These are phyloP conservation scores for Pleurotus sapidus DNA, from an alignment of 768 basidiomycete species.

Conservation along the genomic window DNA sequence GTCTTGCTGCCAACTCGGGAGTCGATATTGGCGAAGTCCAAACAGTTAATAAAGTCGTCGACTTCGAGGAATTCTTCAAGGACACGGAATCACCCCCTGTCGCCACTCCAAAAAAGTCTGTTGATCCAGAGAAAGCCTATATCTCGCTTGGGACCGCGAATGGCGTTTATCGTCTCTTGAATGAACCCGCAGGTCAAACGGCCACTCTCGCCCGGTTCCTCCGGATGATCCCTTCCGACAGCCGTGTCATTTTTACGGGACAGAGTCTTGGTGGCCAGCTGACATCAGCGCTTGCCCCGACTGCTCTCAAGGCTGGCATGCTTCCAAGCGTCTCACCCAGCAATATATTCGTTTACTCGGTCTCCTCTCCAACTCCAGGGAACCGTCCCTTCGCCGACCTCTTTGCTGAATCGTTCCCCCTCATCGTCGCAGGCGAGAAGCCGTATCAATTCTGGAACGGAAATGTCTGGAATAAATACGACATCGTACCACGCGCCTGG, in stretches of 20 bases:
- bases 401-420: neutral
- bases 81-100: neutral
- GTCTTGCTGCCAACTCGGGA: neutral
- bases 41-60: neutral
- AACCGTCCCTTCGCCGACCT: neutral
- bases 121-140: neutral
- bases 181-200: neutral
- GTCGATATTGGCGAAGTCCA: neutral
- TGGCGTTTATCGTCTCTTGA: neutral
- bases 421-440: neutral
- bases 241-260: constrained; percentile 5
- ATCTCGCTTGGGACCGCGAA: neutral
- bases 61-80: neutral
- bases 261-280: constrained; percentile 3
- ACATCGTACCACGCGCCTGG: constrained; percentile 1
- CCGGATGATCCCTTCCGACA: neutral
- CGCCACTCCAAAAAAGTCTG: neutral
- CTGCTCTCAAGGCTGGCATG: neutral
- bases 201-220: constrained; percentile 1
- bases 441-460: constrained; percentile 1
- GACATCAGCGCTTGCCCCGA: neutral
- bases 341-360: neutral
- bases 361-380: neutral
- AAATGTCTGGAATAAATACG: neutral
- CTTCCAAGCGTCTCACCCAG: neutral